Conservation (phyloP, 2,329 filamentous ascomycete species). For the Colletotrichum lindemuthianum region DNA sequence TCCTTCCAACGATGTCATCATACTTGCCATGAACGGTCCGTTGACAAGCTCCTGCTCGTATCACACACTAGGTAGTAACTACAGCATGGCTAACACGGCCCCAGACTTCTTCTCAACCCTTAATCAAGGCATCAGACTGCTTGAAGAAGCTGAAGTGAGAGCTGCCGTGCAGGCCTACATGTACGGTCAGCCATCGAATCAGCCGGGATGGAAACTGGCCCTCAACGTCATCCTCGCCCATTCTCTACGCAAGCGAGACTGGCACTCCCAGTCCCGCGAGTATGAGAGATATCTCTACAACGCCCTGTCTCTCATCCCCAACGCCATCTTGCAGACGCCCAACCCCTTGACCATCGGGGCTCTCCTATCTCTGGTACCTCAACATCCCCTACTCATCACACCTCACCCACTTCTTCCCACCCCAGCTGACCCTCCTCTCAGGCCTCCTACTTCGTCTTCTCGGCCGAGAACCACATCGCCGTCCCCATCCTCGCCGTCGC, state of each 20-base stretch:
- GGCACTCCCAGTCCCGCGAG: background rate
- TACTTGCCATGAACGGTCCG: background rate
- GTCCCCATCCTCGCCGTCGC: constrained; percentile 2
- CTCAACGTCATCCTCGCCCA: constrained; percentile 18
- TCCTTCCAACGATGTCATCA: constrained; percentile 17
- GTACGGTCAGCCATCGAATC: background rate
- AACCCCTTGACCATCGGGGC: constrained; percentile 15
- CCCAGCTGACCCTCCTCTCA: background rate
- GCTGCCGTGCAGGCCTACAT: constrained; percentile 10
- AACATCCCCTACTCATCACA: rapidly evolving
- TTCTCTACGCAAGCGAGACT: background rate
- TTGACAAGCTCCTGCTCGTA: too few species aligned
- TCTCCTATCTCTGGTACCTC: constrained; percentile 5
- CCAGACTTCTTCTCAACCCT: constrained; percentile 10
- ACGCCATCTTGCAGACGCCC: background rate
- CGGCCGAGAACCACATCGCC: constrained; percentile 6
- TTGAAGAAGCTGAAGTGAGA: constrained; percentile 4
- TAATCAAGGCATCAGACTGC: constrained; percentile 2
- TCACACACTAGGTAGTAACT: background rate
- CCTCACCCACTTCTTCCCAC: background rate
- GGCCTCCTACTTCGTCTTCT: background rate
- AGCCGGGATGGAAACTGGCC: constrained; percentile 6
- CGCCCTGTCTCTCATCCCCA: constrained; percentile 7
- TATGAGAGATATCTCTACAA: constrained; percentile 8
- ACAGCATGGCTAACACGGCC: background rate